Evolutionary conservation across 31 red algal genomes (phyloP), one percentile per base, ranked within the genome.

Genomic region (Odonthalia washingtoniensis): DNA sequence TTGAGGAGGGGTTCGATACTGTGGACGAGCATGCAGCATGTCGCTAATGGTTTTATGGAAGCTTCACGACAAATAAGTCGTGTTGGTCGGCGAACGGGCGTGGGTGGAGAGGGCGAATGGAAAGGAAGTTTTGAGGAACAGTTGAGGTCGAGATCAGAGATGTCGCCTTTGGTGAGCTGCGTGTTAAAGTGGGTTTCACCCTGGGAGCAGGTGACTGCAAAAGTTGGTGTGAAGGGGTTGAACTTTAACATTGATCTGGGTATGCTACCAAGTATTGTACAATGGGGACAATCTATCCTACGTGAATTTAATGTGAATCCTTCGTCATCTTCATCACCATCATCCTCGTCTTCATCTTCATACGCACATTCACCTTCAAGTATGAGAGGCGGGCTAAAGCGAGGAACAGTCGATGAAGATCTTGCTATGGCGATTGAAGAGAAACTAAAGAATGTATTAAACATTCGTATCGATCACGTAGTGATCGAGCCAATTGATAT

Each of bases 241-340:
- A 81, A 86, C 24, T 43, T 92, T 35, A 77, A 74, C 52, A 6
- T 92, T 43, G 65, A 92, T 42, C 46, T 92, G 81, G 81, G 57
- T 57, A 80, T 86, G 3, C 16, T 86, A 80, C 81, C 89, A 70
- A 79, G 52, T 37, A 53, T 85, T 4, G 49, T 24, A 4, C 40
- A 75, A 65, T 92, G 89, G 89, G 24, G 45, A 16, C 72, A 40
- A 3, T 79, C 89, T 38, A 41, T 92, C 41, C 16, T 16, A 16
- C 43, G 63, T 60, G 75, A 78, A 33, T 78, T 30, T 33, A 34
- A 37, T 3, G 75, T 53, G 37, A 28, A 42, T 42, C 70, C n/a
- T 2, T 16, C 33, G 31, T 35, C 30, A 5, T 1, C 31, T 26
- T 27, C 27, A 3, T 42, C 62, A 27, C 6, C 1, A 2, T 63